Evolutionary conservation across 768 basidiomycete species (phyloP).

Genomic region (Leccinum olivaceopallidum): DNA sequence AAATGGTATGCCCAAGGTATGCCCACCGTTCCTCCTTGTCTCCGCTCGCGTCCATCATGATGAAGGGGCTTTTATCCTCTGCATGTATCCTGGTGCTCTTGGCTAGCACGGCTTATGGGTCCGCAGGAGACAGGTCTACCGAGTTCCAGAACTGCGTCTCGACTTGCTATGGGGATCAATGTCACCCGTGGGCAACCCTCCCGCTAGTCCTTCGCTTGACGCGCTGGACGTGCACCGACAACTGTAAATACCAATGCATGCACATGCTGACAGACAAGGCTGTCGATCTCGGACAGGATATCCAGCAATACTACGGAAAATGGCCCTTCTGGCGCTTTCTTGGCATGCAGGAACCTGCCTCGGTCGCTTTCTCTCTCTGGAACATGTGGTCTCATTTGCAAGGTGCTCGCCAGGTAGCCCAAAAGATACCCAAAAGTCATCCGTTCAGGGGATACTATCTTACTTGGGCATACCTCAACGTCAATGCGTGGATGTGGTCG

Average conservation of each 20-base stretch:
- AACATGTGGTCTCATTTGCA: slow-evolving; percentile 77
- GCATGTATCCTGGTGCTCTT: slow-evolving; percentile 19
- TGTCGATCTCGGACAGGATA: slow-evolving; percentile 36
- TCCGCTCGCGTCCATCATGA: slow-evolving; percentile 9
- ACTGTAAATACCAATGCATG: slow-evolving; percentile 92
- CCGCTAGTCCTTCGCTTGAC: slow-evolving; percentile 63
- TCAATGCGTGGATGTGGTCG: slow-evolving; percentile 95
- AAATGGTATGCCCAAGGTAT: too few relatives aligned
- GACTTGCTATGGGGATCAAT: slow-evolving; percentile 26
- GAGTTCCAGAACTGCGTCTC: slow-evolving; percentile 41
- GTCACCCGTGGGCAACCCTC: slow-evolving; percentile 32
- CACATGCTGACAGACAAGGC: slow-evolving; percentile 69
- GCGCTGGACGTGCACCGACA: slow-evolving; percentile 83
- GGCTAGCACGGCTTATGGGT: slow-evolving; percentile 13
- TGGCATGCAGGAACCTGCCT: slow-evolving; percentile 95
- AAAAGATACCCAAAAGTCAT: slow-evolving; percentile 51
- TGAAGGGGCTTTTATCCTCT: slow-evolving; percentile 15
- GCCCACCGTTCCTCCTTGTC: background rate
- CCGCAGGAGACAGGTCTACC: slow-evolving; percentile 36
- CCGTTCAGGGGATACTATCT: slow-evolving; percentile 73
- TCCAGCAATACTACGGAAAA: slow-evolving; percentile 91
- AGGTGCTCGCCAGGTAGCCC: slow-evolving; percentile 53
- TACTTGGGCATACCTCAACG: slow-evolving; percentile 63
- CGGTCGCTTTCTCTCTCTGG: slow-evolving; percentile 84
- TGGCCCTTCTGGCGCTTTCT: slow-evolving; percentile 92